Evolutionary conservation across 495 filamentous ascomycete species (phyloP), one percentile per base, ranked within the genome.

Genomic region (Daldinia grandis): DNA sequence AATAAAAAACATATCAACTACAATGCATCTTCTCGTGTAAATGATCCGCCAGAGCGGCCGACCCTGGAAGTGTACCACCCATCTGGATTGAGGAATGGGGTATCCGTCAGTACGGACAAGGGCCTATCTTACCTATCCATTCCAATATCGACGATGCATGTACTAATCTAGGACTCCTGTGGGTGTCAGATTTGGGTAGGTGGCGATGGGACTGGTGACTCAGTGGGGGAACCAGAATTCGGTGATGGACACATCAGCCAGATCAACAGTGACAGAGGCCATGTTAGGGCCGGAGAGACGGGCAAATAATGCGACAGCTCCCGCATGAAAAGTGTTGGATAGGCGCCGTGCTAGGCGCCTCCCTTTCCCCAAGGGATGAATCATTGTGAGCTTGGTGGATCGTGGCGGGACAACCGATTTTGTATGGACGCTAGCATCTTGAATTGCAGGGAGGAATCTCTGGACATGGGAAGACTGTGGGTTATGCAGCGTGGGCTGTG

Each of bases 81-180:
- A 65, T 73, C 62, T 73, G 70, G 65, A 69, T 62, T 68, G 53
- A 40, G 53, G 57, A 66, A 73, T 68, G 64, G 64, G 64, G 60
- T 62, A 68, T 50, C 64, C 61, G 50, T 53, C 56, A 42, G 30
- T 14, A 35, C 40, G 70, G 64, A 51, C 60, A 21, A 47, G 66
- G 61, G 54, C 62, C 53, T 35, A 53, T 59, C 59, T 47, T 21
- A 53, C 21, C 40, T 24, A 42, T 19, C 58, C 57, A 61, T 66
- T 61, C 47, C 65, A 42, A 47, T 27, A 56, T 47, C 30, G 38
- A 50, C 27, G 17, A 28, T 53, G 49, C 27, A 53, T 53, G 8
- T 37, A 33, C 53, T 56, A 56, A 55, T 30, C 19, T 61, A 62
- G 63, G 63, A 63, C 59, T 66, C 24, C 63, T 66, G 69, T 60